These are phyloP conservation scores for Aspergillus eucalypticola DNA, from an alignment of 2,329 filamentous ascomycete genomes.

Conservation along the genomic window DNA sequence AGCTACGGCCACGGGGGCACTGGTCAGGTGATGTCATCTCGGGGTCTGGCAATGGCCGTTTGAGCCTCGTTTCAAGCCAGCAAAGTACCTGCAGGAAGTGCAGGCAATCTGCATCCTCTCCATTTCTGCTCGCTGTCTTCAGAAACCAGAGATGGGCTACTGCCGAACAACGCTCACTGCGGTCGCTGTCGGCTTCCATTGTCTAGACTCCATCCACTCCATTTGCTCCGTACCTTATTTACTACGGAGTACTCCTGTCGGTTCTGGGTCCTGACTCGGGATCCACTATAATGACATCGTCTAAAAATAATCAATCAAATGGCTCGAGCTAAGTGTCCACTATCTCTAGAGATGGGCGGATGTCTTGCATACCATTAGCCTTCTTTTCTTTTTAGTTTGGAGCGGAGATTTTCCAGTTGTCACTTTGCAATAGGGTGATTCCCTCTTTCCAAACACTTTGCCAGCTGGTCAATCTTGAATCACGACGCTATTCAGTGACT, in stretches of 20 bases:
- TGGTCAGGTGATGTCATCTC: conserved; percentile 38
- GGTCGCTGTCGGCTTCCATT: not conserved
- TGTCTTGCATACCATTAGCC: conserved; percentile 4
- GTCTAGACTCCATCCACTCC: not conserved
- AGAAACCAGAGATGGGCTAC: not conserved
- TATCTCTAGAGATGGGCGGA: not conserved
- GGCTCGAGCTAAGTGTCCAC: not conserved
- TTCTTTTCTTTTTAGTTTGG: not conserved
- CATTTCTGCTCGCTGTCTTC: not conserved
- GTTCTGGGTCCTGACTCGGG: conserved; percentile 10
- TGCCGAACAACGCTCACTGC: not conserved
- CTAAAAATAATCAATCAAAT: conserved; percentile 8
- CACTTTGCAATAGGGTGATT: not conserved
- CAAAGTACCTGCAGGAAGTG: not conserved
- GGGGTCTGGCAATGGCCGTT: not conserved
- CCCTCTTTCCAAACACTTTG: not conserved
- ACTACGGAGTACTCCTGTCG: not conserved
- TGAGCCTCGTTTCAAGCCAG: conserved; percentile 2
- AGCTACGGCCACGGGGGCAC: conserved; percentile 12
- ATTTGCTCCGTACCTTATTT: not conserved
- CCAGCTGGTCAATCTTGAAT: not conserved
- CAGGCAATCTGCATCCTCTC: not conserved
- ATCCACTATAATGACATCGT: conserved; percentile 15
- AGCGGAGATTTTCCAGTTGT: not conserved
- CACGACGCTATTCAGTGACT: not conserved